phyloP scores from a whole-genome alignment of 352 stramenopile species.

The Phytophthora ohioensis region DNA sequence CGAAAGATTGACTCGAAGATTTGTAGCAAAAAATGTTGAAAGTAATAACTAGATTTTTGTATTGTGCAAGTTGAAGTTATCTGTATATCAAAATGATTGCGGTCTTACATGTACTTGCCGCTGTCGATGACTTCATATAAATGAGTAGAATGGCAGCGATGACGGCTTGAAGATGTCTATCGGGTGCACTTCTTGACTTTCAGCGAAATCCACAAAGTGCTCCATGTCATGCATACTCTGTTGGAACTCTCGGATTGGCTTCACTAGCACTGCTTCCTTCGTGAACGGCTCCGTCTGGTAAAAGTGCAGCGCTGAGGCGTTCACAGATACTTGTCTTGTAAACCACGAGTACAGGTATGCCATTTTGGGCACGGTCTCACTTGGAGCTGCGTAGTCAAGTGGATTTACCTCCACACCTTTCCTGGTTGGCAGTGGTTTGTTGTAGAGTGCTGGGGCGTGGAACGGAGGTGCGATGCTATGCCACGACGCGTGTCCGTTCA shows the following conservation, averaged over 20 bases:
- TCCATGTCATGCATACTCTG: conserved; percentile 42
- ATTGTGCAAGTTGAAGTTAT: conserved; percentile 17
- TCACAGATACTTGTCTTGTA: conserved; percentile 33
- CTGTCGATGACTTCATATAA: conserved; percentile 20
- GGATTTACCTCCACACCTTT: conserved; percentile 42
- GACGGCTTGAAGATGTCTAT: conserved; percentile 50
- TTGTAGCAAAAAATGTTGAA: not conserved
- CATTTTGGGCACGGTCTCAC: conserved; percentile 30
- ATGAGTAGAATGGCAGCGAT: conserved; percentile 42
- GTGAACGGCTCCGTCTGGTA: conserved; percentile 35
- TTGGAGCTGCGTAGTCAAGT: conserved; percentile 56
- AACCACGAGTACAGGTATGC: conserved; percentile 43
- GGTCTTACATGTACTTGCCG: too few species aligned
- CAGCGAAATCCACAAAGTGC: conserved; percentile 66
- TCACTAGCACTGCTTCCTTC: conserved; percentile 21
- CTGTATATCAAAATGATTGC: not conserved
- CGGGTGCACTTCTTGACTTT: conserved; percentile 91
- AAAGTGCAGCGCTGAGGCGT: conserved; percentile 30
- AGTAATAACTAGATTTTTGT: conserved; percentile 12
- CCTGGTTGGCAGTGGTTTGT: conserved; percentile 37
- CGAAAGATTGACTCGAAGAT: too few species aligned
- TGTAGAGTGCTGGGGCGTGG: conserved; percentile 40
- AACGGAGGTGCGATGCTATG: conserved; percentile 44
- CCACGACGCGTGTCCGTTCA: conserved; percentile 56
- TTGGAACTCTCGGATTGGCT: conserved; percentile 40